Conservation (phyloP, 2,329 filamentous ascomycete species). For the Alternaria metachromatica region DNA sequence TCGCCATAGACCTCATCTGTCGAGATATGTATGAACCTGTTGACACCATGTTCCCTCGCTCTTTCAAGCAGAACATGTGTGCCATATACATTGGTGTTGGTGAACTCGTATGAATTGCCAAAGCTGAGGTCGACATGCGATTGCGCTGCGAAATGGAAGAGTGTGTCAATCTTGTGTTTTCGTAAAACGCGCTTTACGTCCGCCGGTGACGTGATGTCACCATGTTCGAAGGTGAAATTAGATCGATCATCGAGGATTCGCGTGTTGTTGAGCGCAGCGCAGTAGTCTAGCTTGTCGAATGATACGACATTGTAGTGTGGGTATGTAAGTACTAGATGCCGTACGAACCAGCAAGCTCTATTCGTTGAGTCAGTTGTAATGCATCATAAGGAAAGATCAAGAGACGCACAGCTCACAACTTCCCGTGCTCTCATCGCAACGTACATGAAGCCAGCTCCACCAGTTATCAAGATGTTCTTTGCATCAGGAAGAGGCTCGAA, state of each 20-base stretch:
- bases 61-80: constrained; percentile 84
- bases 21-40: constrained; percentile 80
- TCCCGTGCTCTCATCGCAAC: constrained; percentile 36
- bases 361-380: constrained; percentile 17
- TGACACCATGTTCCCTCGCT: constrained; percentile 73
- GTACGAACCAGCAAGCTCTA: constrained; percentile 82
- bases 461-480: constrained; percentile 83
- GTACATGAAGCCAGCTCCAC: constrained; percentile 85
- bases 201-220: constrained; percentile 74
- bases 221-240: constrained; percentile 82
- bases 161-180: constrained; percentile 75
- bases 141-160: constrained; percentile 86
- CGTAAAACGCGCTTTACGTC: constrained; percentile 75
- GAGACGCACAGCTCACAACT: constrained; percentile 10
- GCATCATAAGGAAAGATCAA: not conserved
- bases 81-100: constrained; percentile 80
- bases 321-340: constrained; percentile 78
- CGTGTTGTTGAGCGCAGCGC: constrained; percentile 81
- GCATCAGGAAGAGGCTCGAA: constrained; percentile 73
- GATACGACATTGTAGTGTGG: constrained; percentile 80
- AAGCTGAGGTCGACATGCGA: constrained; percentile 85
- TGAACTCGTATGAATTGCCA: constrained; percentile 82
- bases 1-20: constrained; percentile 89
- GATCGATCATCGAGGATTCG: constrained; percentile 68
- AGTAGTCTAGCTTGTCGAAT: constrained; percentile 86